Evolutionary conservation across 352 stramenopile species (phyloP).

Genomic region (Globisporangium middletonii): DNA sequence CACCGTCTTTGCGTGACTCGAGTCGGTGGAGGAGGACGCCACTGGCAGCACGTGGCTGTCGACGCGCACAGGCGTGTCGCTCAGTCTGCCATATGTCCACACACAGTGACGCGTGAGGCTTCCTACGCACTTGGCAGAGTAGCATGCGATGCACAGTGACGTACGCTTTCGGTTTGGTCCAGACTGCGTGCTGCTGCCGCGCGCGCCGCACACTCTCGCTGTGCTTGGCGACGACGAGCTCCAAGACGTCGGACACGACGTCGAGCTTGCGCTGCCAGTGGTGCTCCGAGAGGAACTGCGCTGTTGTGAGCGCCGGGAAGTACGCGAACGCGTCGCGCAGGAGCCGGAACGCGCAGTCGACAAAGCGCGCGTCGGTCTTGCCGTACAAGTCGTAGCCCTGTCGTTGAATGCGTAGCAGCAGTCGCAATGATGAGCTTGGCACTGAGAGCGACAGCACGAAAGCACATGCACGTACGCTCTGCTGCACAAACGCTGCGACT

Average conservation of each 20-base stretch:
- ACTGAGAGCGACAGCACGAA: slow-evolving; percentile 5
- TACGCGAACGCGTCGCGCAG: slow-evolving; percentile 67
- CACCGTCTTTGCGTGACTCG: slow-evolving; percentile 26
- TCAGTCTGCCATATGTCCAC: slow-evolving; percentile 9
- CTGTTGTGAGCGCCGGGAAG: slow-evolving; percentile 52
- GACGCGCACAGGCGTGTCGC: slow-evolving; percentile 10
- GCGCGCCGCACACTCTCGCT: slow-evolving; percentile 31
- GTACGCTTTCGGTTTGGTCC: slow-evolving; percentile 29
- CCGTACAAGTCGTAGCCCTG: slow-evolving; percentile 68
- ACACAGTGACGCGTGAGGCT: neutral
- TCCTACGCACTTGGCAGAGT: neutral
- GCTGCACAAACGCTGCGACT: slow-evolving; percentile 47
- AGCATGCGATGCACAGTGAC: neutral
- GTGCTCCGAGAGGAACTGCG: slow-evolving; percentile 60
- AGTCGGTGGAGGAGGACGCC: neutral
- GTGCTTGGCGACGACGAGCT: slow-evolving; percentile 41
- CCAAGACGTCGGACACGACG: slow-evolving; percentile 47
- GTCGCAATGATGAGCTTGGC: too few relatives aligned
- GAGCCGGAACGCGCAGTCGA: slow-evolving; percentile 67
- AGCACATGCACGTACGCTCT: slow-evolving; percentile 10
- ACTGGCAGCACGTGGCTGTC: slow-evolving; percentile 41
- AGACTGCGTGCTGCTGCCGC: slow-evolving; percentile 47
- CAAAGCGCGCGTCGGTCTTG: slow-evolving; percentile 74
- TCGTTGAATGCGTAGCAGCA: neutral
- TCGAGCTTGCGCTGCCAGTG: slow-evolving; percentile 55